These are phyloP conservation scores for Arabis alpina DNA, from an alignment of 345 rosid genomes.

Conservation along the genomic window DNA sequence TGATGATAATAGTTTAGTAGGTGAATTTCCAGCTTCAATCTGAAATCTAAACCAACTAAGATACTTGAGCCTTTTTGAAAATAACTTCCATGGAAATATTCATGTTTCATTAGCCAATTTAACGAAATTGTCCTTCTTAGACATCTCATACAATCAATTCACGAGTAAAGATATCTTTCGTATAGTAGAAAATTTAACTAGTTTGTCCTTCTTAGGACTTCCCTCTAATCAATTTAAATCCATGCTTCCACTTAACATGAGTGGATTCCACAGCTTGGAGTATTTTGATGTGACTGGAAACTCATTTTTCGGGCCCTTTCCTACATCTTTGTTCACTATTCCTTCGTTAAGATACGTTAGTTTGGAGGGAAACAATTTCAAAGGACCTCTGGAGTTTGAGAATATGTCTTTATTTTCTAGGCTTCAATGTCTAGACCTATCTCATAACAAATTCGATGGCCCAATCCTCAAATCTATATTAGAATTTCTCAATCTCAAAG, in stretches of 20 bases:
- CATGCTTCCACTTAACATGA: constrained; percentile 6
- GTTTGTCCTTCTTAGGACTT: too few species aligned
- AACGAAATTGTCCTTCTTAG: not conserved
- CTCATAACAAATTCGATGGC: constrained; percentile 9
- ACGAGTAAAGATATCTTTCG: too few species aligned
- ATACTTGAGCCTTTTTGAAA: not conserved
- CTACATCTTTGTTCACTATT: not conserved
- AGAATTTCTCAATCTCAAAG: not conserved
- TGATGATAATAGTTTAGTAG: not conserved
- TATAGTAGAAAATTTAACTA: too few species aligned
- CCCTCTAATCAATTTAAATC: not conserved
- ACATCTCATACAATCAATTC: too few species aligned
- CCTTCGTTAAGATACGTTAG: not conserved
- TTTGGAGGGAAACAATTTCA: constrained; percentile 5
- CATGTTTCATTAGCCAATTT: constrained; percentile 12
- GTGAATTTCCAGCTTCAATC: constrained; percentile 4
- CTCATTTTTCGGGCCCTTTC: constrained; percentile 4
- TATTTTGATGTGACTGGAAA: not conserved
- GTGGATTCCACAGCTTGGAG: constrained; percentile 2
- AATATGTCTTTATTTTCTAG: constrained; percentile 11
- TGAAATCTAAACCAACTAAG: not conserved
- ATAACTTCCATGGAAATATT: not conserved
- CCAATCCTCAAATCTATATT: constrained; percentile 16
- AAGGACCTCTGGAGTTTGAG: too few species aligned
- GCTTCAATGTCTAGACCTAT: not conserved